A percentile compares a stretch with the other conserved stretches of the same genome.
Evolutionary conservation across 805 yeast genomes (phyloP).

Genomic region (Myxozyma neotropica): DNA sequence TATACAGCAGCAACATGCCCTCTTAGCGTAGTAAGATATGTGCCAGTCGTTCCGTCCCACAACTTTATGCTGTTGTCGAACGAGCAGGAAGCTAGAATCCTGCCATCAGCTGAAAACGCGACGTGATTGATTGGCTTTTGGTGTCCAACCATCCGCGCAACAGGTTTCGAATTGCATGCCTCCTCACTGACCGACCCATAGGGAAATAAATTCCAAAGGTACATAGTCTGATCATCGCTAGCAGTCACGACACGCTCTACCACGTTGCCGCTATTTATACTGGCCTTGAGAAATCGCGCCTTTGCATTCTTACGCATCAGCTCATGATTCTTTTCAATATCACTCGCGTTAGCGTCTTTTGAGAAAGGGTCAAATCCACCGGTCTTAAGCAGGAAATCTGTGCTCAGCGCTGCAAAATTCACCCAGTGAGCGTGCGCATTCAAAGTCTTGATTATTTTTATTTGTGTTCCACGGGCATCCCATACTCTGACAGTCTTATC

Average conservation of each 20-base stretch:
- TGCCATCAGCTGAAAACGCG: conserved; percentile 92
- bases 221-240: conserved; percentile 97
- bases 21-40: conserved; percentile 82
- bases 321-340: no score
- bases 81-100: conserved; percentile 85
- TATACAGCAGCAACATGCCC: conserved; percentile 99
- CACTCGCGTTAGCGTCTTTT: conserved; percentile 36
- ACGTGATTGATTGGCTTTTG: conserved; percentile 96
- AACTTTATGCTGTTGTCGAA: conserved; percentile 93
- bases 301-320: conserved; percentile 62
- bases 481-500: conserved; percentile 92
- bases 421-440: conserved; percentile 98
- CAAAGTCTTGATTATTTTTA: conserved; percentile 52
- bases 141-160: conserved; percentile 95
- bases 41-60: conserved; percentile 95
- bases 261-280: conserved; percentile 56
- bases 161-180: conserved; percentile 70
- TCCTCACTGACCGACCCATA: conserved; percentile 12
- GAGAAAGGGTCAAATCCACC: conserved; percentile 75
- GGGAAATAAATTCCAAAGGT: conserved; percentile 83
- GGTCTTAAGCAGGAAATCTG: conserved; percentile 82
- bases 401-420: conserved; percentile 86
- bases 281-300: conserved; percentile 62
- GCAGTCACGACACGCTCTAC: conserved; percentile 89
- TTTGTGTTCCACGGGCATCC: conserved; percentile 52